Evolutionary conservation across 148 eudicot genomes (phyloP), one percentile per base, ranked within the genome.

Genomic region (Arbutus unedo): DNA sequence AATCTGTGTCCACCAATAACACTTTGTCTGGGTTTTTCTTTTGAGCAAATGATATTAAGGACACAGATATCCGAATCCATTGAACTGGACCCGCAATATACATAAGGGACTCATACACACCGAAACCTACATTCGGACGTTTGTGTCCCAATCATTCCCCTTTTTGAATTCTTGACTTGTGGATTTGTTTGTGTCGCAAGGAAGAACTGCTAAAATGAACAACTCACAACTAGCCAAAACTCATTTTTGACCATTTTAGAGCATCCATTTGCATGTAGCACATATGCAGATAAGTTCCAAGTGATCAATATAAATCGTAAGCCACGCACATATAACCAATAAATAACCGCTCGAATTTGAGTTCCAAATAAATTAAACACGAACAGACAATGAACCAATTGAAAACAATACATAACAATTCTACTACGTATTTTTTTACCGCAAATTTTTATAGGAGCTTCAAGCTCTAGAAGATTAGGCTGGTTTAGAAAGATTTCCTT

Each of bases 381-480:
- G 51, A 68, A 64, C 21, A 50, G 49, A 16, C 23, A 31, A 8
- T 38, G 51, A 23, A 49, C 53, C 4, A 78, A 23, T 16, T 48
- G 25, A 48, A 73, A 84, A 47, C 15, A n/a, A 51, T 38, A 19
- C 3, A 44, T 23, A 8, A 44, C 8, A 8, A n/a, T 18, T 57
- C 10, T 21, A 43, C 3, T 53, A 9, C 6, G 15, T 2, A 16
- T 18, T 2, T 31, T 2, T 19, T 57, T 92, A 93, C 95, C 95
- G 48, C 97, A 93, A 85, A 93, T 93, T 83, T 93, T 93, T n/a
- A 93, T 92, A 49, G 97, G 97, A 88, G 95, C 95, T 86, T 93
- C 97, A 45, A 93, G 93, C 80, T 93, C 97, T n/a, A 93, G 93
- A 82, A 93, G 89, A 86, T 93, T 93, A 71, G 97, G 97, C 81